phyloP scores from a whole-genome alignment of 345 rosid species.

The Angophora floribunda region DNA sequence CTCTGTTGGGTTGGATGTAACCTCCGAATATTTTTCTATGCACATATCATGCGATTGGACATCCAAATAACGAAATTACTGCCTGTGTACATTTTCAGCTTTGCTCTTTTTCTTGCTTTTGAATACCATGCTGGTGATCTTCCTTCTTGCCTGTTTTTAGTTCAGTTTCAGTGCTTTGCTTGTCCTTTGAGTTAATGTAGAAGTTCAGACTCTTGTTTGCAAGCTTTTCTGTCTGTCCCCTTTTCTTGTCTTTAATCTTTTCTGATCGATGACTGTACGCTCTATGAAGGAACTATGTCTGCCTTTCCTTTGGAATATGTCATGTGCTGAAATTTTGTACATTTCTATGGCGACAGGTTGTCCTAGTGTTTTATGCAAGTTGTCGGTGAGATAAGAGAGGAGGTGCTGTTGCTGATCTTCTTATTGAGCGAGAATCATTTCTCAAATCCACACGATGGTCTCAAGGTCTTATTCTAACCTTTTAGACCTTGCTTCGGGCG shows the following conservation, averaged over 20 bases:
- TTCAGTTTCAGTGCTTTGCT: neutral
- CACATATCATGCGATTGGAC: neutral
- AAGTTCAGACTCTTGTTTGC: neutral
- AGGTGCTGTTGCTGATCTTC: constrained; percentile 3
- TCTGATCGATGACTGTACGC: neutral
- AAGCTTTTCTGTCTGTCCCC: neutral
- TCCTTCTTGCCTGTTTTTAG: neutral
- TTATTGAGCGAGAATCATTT: neutral
- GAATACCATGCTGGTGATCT: neutral
- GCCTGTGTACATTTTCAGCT: neutral
- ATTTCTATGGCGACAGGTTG: neutral
- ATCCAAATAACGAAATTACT: neutral
- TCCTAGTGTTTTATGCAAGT: neutral
- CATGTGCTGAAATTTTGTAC: neutral
- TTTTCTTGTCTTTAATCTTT: neutral
- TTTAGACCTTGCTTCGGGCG: constrained; percentile 80
- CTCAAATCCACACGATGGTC: constrained; percentile 27
- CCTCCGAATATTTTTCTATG: neutral
- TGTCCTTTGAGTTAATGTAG: neutral
- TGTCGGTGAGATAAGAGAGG: neutral
- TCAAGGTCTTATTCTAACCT: constrained; percentile 95
- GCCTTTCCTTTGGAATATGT: neutral
- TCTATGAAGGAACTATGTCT: neutral
- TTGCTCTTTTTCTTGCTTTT: neutral
- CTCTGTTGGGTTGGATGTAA: neutral